A percentile compares a stretch with the other conserved stretches of the same genome.
Evolutionary conservation across 2,329 filamentous ascomycete species (phyloP).

Genomic region (Curvularia eragrostidis): DNA sequence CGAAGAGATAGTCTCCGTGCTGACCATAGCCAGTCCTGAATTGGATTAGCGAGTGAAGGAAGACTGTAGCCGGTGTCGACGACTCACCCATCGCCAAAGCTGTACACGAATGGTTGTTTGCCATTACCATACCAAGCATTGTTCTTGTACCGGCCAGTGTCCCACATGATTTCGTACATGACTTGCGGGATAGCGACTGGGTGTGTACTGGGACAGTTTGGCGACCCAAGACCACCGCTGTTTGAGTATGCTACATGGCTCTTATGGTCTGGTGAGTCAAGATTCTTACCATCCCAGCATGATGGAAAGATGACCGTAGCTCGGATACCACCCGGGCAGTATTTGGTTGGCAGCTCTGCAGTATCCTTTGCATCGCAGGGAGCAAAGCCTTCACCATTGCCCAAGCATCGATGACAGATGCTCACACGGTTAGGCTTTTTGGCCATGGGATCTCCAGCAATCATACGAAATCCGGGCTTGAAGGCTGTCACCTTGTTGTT

Average conservation of each 20-base stretch:
- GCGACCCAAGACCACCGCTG: conserved; percentile 45
- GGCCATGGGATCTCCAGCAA: conserved; percentile 34
- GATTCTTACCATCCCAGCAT: conserved; percentile 70
- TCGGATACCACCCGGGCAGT: conserved; percentile 78
- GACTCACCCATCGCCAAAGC: conserved; percentile 36
- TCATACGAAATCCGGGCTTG: conserved; percentile 39
- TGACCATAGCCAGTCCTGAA: conserved; percentile 26
- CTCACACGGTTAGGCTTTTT: conserved; percentile 32
- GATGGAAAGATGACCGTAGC: conserved; percentile 74
- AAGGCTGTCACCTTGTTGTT: conserved; percentile 47
- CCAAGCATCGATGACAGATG: conserved; percentile 43
- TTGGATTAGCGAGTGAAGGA: neutral
- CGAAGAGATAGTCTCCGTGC: conserved; percentile 37
- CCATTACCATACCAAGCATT: conserved; percentile 30
- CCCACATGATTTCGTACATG: conserved; percentile 57
- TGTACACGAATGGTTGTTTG: conserved; percentile 40
- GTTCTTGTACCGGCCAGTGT: conserved; percentile 44
- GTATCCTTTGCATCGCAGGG: conserved; percentile 37
- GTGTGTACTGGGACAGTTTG: conserved; percentile 54
- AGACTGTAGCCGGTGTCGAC: neutral
- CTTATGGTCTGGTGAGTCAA: conserved; percentile 62
- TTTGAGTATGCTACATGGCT: conserved; percentile 70
- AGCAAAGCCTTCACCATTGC: conserved; percentile 28
- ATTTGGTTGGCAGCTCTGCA: conserved; percentile 62
- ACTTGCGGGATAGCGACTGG: conserved; percentile 56